Percentiles rank a stretch among this genome's conserved stretches.
These are phyloP conservation scores for Naganishia liquefaciens DNA, from an alignment of 1,284 basidiomycete genomes.

Conservation along the genomic window DNA sequence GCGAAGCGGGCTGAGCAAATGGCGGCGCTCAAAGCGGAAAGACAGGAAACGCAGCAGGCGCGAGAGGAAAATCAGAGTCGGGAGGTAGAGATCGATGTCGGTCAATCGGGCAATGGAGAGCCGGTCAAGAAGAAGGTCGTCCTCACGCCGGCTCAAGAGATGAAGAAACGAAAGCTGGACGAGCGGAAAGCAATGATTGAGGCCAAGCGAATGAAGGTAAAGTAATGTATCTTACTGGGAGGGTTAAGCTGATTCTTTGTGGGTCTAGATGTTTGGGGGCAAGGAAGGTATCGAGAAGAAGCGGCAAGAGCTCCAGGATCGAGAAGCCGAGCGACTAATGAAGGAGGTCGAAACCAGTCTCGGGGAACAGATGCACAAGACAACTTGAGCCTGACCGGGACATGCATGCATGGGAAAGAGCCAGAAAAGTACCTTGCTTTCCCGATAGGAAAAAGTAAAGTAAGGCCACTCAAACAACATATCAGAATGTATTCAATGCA, in stretches of 20 bases:
- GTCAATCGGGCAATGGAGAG: constrained; percentile 14
- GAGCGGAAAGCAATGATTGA: constrained; percentile 74
- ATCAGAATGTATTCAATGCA: too few relatives aligned
- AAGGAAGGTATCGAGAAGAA: constrained; percentile 41
- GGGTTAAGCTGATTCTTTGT: not conserved
- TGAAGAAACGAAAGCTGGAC: constrained; percentile 77
- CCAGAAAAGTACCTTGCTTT: too few relatives aligned
- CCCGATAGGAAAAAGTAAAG: too few relatives aligned
- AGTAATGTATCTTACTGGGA: not conserved
- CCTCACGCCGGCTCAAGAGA: constrained; percentile 60
- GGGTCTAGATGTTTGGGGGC: constrained; percentile 41
- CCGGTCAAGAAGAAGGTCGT: constrained; percentile 1
- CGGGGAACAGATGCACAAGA: not conserved
- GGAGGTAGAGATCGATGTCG: constrained; percentile 37
- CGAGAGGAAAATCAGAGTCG: constrained; percentile 59
- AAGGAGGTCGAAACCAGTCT: constrained; percentile 13
- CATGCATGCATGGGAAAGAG: not conserved
- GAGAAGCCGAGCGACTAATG: constrained; percentile 41
- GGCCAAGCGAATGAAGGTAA: constrained; percentile 71
- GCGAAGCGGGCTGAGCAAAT: constrained; percentile 71
- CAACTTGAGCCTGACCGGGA: not conserved
- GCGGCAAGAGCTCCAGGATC: constrained; percentile 36
- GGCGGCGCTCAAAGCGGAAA: constrained; percentile 67
- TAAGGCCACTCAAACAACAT: too few relatives aligned
- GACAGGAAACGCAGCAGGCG: constrained; percentile 70